Conservation (phyloP, 73 alveolate genomes). For the Paramecium sexaurelia region DNA sequence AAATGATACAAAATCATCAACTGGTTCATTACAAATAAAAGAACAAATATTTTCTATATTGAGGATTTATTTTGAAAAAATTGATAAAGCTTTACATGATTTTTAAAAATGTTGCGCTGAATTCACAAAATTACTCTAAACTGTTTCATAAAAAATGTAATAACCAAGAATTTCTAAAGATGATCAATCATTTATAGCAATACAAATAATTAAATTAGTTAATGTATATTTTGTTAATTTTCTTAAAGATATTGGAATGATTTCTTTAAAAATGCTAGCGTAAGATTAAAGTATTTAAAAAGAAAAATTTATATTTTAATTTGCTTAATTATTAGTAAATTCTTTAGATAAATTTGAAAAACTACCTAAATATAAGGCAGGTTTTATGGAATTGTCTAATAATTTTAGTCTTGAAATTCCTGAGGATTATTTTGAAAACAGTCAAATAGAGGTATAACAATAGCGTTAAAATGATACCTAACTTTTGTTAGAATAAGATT, state of each 20-base stretch:
- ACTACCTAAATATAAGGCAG: not conserved
- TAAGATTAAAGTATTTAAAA: slow-evolving; percentile 18
- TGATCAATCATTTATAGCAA: not conserved
- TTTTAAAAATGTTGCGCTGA: not conserved
- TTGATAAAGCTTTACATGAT: not conserved
- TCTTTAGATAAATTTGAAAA: not conserved
- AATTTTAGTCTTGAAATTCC: not conserved
- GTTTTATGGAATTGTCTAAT: not conserved
- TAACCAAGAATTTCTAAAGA: not conserved
- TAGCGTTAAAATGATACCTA: no score
- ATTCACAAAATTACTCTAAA: not conserved
- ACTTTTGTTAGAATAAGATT: not conserved
- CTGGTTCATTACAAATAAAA: not conserved
- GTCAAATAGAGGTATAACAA: not conserved
- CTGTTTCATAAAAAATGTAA: not conserved
- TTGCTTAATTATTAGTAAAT: slow-evolving; percentile 1
- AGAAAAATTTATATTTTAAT: slow-evolving; percentile 20
- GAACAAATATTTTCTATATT: not conserved
- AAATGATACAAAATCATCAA: not conserved
- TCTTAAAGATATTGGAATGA: slow-evolving; percentile 54
- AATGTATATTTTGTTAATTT: slow-evolving; percentile 30
- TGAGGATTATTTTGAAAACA: not conserved
- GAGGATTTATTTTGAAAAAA: slow-evolving; percentile 27
- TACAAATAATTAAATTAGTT: not conserved
- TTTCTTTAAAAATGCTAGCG: slow-evolving; percentile 48